Conservation (phyloP, 139 green algal genomes). For the Coelastrella sp. region DNA sequence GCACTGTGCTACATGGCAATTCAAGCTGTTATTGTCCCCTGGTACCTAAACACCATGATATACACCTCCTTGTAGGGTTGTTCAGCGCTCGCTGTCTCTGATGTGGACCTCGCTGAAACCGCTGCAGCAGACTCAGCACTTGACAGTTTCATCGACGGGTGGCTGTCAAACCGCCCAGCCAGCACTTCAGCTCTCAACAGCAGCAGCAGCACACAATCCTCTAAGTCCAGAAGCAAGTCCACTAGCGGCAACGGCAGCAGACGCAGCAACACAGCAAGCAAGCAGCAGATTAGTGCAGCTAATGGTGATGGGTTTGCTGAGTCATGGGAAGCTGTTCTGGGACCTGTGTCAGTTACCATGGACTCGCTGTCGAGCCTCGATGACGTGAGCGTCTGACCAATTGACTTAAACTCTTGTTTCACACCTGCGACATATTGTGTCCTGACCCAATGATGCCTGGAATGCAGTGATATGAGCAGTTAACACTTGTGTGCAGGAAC, state of each 20-base stretch:
- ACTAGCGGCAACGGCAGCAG: neutral
- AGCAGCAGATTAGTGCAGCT: conserved; percentile 11
- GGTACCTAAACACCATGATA: neutral
- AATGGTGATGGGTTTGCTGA: neutral
- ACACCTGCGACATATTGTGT: too few species aligned
- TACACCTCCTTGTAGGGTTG: neutral
- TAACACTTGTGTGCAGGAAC: too few species aligned
- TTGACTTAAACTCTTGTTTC: too few species aligned
- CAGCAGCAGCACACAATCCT: neutral
- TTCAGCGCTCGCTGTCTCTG: conserved; percentile 1
- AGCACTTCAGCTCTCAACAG: neutral
- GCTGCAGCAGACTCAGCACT: conserved; percentile 11
- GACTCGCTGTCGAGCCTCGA: conserved; percentile 4
- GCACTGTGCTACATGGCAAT: too few species aligned
- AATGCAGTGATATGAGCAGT: too few species aligned
- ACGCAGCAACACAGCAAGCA: neutral
- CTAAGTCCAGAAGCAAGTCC: too few species aligned
- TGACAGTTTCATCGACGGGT: conserved; percentile 23
- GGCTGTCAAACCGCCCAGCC: conserved; percentile 15
- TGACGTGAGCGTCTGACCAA: neutral
- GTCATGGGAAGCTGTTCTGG: neutral
- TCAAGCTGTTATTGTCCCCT: too few species aligned
- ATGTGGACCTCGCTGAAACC: neutral
- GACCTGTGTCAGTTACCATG: conserved; percentile 14
- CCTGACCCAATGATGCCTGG: too few species aligned